Evolutionary conservation across 192 early-diverging fungal species (phyloP).

Genomic region (Hyaloraphidium curvatum): DNA sequence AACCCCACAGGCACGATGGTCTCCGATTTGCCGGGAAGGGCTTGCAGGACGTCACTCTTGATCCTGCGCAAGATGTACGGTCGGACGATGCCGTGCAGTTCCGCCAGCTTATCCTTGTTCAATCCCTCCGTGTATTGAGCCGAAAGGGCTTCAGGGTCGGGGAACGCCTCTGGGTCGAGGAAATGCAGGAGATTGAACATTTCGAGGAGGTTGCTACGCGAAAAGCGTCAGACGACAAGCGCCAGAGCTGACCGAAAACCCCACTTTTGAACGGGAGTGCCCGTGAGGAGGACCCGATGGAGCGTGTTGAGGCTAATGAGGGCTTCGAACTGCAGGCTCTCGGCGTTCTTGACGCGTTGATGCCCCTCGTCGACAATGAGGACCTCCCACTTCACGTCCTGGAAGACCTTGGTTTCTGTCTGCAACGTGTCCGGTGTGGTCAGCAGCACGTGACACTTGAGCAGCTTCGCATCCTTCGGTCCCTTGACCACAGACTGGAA

Average conservation of each 20-base stretch:
- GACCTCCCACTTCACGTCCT: constrained; percentile 33
- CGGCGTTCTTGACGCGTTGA: constrained; percentile 55
- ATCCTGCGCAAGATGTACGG: constrained; percentile 56
- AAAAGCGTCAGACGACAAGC: constrained; percentile 6
- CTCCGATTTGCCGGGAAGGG: constrained; percentile 32
- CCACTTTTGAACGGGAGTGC: constrained; percentile 9
- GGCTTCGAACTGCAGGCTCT: constrained; percentile 30
- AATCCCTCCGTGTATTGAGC: constrained; percentile 25
- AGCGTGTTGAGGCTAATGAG: constrained; percentile 25
- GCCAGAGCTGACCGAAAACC: background rate
- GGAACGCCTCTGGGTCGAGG: constrained; percentile 37
- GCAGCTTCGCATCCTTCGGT: background rate
- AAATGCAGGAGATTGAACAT: constrained; percentile 54
- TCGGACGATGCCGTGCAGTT: constrained; percentile 40
- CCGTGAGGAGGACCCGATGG: constrained; percentile 42
- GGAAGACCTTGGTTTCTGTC: constrained; percentile 21
- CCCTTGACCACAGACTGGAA: background rate
- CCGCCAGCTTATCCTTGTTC: constrained; percentile 28
- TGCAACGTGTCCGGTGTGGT: constrained; percentile 38
- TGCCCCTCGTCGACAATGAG: constrained; percentile 61
- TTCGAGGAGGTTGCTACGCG: constrained; percentile 53
- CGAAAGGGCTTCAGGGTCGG: constrained; percentile 29
- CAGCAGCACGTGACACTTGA: constrained; percentile 51
- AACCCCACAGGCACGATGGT: background rate
- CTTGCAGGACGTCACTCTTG: constrained; percentile 33